Evolutionary conservation across 1,139 yeast genomes (phyloP), one percentile per base, ranked within the genome.

Genomic region (Magnusiomyces tetraspermus): DNA sequence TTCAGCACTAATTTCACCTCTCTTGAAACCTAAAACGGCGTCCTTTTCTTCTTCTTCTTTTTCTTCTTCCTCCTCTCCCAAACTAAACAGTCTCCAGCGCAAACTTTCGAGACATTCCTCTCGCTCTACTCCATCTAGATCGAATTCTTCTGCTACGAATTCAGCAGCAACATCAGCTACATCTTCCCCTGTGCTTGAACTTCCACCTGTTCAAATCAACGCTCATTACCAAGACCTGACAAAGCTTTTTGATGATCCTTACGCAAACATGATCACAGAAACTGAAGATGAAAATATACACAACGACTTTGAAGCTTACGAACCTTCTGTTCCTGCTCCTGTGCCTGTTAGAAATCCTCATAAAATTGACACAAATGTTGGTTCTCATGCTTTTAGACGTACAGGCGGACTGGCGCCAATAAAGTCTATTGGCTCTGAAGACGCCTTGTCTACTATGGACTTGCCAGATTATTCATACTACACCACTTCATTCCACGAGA

Each of bases 141-240:
- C 31, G 11, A 6, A 6, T 28, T 28, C 31, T 28, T 8, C 6
- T 28, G 10, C 11, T 28, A n/a, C n/a, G n/a, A n/a, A n/a, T n/a
- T n/a, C n/a, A n/a, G n/a, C n/a, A n/a, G n/a, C n/a, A n/a, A n/a
- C n/a, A n/a, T n/a, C n/a, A n/a, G n/a, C n/a, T n/a, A n/a, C n/a
- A n/a, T 36, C 40, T 36, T 11, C 40, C 15, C 42, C 46, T 4
- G 19, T 36, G 26, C 5, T 43, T 17, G 51, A 48, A 43, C 54
- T 52, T 3, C 54, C 54, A 15, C 54, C 43, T 15, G 26, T 52
- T 6, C 31, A 33, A 10, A 46, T 52, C 30, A 31, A 44, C 11
- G 48, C 24, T 6, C 46, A 45, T 31, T 52, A 52, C 33, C 33
- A 41, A 17, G 54, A 52, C 30, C 49, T 52, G 11, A 49, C 51